Evolutionary conservation across 2,329 filamentous ascomycete species (phyloP).

Genomic region (Waltergamsia citrina): DNA sequence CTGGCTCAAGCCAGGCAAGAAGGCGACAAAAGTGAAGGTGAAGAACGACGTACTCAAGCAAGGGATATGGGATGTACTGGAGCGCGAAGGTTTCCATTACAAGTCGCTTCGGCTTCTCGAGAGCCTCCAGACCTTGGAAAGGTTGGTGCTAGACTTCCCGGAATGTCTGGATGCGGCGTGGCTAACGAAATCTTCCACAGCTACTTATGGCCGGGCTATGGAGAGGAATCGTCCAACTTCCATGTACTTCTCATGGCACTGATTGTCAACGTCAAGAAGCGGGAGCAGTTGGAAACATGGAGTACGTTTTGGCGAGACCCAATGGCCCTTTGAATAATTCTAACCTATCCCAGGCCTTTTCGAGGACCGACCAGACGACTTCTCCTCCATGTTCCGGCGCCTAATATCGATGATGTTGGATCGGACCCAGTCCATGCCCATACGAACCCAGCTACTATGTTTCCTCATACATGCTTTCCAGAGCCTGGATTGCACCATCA

Average conservation of each 20-base stretch:
- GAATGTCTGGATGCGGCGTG: neutral
- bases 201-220: slow-evolving; percentile 92
- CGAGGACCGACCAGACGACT: slow-evolving; percentile 65
- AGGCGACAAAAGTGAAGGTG: slow-evolving; percentile 57
- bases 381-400: slow-evolving; percentile 82
- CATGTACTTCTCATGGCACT: slow-evolving; percentile 82
- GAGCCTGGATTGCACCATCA: slow-evolving; percentile 77
- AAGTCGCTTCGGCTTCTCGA: slow-evolving; percentile 76
- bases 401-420: slow-evolving; percentile 81
- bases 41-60: slow-evolving; percentile 80
- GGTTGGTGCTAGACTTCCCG: slow-evolving; percentile 34
- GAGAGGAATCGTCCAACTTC: slow-evolving; percentile 79
- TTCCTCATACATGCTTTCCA: slow-evolving; percentile 92
- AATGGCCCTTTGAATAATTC: neutral
- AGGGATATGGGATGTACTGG: slow-evolving; percentile 81
- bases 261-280: slow-evolving; percentile 78
- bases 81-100: slow-evolving; percentile 69
- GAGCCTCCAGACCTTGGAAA: slow-evolving; percentile 83
- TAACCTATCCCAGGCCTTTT: slow-evolving; percentile 52
- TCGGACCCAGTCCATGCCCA: slow-evolving; percentile 49
- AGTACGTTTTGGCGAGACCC: slow-evolving; percentile 35
- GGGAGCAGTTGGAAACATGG: slow-evolving; percentile 85
- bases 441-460: slow-evolving; percentile 75
- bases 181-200: slow-evolving; percentile 27
- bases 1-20: slow-evolving; percentile 65